A percentile compares a stretch with the other conserved stretches of the same genome.
Conservation (phyloP, 495 filamentous ascomycete species). For the Ramalina intermedia region DNA sequence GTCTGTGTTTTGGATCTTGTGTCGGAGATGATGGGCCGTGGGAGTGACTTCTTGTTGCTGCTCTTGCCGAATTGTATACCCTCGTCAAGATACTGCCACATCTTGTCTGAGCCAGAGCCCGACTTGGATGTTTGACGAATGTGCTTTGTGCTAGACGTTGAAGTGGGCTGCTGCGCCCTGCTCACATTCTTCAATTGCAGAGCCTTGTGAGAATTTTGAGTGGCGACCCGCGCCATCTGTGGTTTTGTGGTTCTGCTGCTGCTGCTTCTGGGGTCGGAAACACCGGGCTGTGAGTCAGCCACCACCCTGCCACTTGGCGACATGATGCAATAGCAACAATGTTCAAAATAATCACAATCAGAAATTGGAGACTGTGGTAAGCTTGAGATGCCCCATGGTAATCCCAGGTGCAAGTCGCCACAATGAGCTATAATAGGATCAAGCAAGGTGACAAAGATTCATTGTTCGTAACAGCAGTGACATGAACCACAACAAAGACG, state of each 20-base stretch:
- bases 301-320: too few relatives aligned
- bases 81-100: slow-evolving; percentile 6
- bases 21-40: neutral
- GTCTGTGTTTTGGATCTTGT: neutral
- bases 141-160: neutral
- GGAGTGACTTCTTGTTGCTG: neutral
- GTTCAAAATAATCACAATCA: too few relatives aligned
- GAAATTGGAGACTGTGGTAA: too few relatives aligned
- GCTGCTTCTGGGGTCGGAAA: slow-evolving; percentile 2
- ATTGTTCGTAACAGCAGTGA: too few relatives aligned
- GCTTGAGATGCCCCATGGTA: too few relatives aligned
- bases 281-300: neutral
- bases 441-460: too few relatives aligned
- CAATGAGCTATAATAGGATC: too few relatives aligned
- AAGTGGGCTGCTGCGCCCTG: neutral
- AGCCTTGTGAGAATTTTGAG: neutral
- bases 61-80: slow-evolving; percentile 3
- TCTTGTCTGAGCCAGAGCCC: neutral
- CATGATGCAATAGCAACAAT: too few relatives aligned
- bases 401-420: too few relatives aligned
- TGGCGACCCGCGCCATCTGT: neutral
- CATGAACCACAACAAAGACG: too few relatives aligned
- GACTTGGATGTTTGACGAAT: neutral
- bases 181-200: neutral
- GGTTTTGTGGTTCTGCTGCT: neutral